Base-by-base conservation (phyloP, 352 stramenopile genomes). In the Pythium pectinolyticum region DNA sequence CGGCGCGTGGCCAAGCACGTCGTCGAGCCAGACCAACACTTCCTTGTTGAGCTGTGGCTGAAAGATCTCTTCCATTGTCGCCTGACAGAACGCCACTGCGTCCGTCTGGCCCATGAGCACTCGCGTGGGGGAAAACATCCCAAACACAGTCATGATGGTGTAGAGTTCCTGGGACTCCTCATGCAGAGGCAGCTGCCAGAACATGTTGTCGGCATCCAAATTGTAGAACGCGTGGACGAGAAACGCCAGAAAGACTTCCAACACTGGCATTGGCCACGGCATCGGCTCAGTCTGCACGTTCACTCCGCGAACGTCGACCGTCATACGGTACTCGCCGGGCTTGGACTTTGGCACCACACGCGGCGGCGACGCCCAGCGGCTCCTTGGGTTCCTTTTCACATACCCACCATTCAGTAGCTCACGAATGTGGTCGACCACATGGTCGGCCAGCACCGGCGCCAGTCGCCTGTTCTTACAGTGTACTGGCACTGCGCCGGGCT, bases 21-120 rank as follows among this genome's bases (percentile, higher is more conserved):
- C 67, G 30, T 75, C 67, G 1, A 78, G 20, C 70, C 70, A 78
- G 0, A 52, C 64, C 0, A 78, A 51, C 2, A 78, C 25, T 7
- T 66, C 35, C 10, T 61, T 27, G 7, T 61, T 43, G 1, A 78
- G 28, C 10, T 71, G 28, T 5, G 58, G 45, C 0, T 49, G 57
- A 27, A 70, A 68, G 11, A 71, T 66, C 24, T 62, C 53, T 7
- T 77, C 62, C 12, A 74, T 56, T 3, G 54, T 61, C 2, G 19
- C 3, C 25, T 70, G 63, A 14, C 57, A 66, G 31, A 55, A 70
- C 0, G 63, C 55, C 8, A 52, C 32, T 3, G 48, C 63, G 31
- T 70, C 57, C 24, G 65, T 68, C 35, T 59, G 51, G 1, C 59
- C 65, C 65, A 72, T 68, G 2, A 67, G 48, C 17, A 72, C 52